Conservation (phyloP, 768 basidiomycete species). For the Boletellus ananas region DNA sequence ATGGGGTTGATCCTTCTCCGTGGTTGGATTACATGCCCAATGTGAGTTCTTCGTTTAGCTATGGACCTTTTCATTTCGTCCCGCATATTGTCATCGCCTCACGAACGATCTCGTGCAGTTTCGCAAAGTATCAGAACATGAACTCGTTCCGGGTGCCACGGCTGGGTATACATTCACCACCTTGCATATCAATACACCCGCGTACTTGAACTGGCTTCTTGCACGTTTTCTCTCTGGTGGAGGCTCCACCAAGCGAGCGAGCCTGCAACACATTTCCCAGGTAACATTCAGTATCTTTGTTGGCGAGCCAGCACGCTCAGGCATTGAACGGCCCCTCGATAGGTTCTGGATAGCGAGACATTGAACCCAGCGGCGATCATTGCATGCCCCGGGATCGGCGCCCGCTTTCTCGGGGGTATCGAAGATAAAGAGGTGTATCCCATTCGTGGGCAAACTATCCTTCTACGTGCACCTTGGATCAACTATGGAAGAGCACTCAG, state of each 20-base stretch:
- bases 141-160: slow-evolving; percentile 40
- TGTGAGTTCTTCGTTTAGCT: slow-evolving; percentile 31
- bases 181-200: slow-evolving; percentile 60
- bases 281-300: slow-evolving; percentile 27
- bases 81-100: not conserved
- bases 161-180: slow-evolving; percentile 62
- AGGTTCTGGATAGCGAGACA: slow-evolving; percentile 12
- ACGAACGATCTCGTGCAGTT: slow-evolving; percentile 22
- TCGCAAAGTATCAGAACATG: slow-evolving; percentile 34
- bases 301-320: not conserved
- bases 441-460: slow-evolving; percentile 43
- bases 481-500: slow-evolving; percentile 34
- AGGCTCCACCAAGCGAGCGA: slow-evolving; percentile 55
- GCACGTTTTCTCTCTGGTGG: slow-evolving; percentile 55
- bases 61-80: too few relatives aligned
- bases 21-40: slow-evolving; percentile 52
- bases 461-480: slow-evolving; percentile 49
- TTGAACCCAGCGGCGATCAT: slow-evolving; percentile 44
- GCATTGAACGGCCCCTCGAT: not conserved
- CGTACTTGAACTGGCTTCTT: slow-evolving; percentile 63
- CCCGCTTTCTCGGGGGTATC: slow-evolving; percentile 48
- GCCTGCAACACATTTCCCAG: slow-evolving; percentile 67
- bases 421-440: slow-evolving; percentile 48
- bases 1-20: slow-evolving; percentile 29
- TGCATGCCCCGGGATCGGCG: slow-evolving; percentile 67